Base-by-base conservation (phyloP, 1,284 basidiomycete genomes). In the Fomitopsis pinicola region DNA sequence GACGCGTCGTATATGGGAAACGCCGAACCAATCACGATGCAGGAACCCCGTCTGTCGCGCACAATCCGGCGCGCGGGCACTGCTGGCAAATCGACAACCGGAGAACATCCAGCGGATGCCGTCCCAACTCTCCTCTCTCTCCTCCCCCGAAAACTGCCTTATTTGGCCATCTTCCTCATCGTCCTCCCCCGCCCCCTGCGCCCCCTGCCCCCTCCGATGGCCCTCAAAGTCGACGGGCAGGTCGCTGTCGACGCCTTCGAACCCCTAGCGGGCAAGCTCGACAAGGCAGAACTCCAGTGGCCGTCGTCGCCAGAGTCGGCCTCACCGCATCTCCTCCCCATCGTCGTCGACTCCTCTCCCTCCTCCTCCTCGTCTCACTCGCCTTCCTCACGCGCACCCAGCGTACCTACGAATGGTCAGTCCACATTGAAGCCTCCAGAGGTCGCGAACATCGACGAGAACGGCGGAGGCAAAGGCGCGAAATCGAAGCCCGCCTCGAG, bases 1-100 rank as follows among this genome's bases (percentile, higher is more conserved):
- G 61, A 54, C 42, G 58, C 58, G 53, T 73, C 71, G 72, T 73
- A 73, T 59, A 66, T 74, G 72, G 72, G 68, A 68, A 69, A 70
- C 38, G 72, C 72, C 72, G 72, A 62, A 53, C 72, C 71, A 74
- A 74, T 74, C 61, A 69, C 68, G 64, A 57, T 7, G 57, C 56
- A 22, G 22, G 62, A 44, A 65, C 45, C 57, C 58, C 55, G 33
- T 35, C 36, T 40, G 35, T 54, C 52, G 36, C 52, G 52, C 52
- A 54, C 28, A 33, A 28, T 50, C 48, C 48, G 48, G 48, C 48
- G 48, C 48, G 36, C 52, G 35, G 50, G 35, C 52, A 36, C 52
- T 54, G 52, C 52, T 54, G 52, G 62, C 66, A 67, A 66, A 63
- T 63, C 65, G 59, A 65, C 63, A 63, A 60, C 58, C 59, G 58